These are phyloP conservation scores for Yamadazyma kitorensis DNA, from an alignment of 805 yeast genomes.

Conservation along the genomic window DNA sequence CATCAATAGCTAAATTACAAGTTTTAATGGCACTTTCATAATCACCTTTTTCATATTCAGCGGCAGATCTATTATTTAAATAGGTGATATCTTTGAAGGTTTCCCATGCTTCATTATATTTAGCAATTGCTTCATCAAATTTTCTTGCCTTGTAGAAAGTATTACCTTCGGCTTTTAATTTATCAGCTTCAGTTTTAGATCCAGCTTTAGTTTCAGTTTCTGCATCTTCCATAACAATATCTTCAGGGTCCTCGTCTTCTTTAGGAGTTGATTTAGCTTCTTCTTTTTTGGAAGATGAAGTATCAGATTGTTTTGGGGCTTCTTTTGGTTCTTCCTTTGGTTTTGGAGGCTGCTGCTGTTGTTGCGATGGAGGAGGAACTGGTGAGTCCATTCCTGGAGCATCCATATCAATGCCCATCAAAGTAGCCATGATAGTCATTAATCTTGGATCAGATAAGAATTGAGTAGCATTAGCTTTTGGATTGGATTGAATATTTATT, in stretches of 20 bases:
- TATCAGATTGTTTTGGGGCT: constrained; percentile 15
- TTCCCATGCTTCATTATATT: constrained; percentile 85
- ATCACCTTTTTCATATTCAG: constrained; percentile 94
- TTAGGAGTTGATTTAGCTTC: constrained; percentile 18
- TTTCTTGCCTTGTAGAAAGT: constrained; percentile 78
- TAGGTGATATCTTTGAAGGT: constrained; percentile 81
- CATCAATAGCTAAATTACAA: constrained; percentile 78
- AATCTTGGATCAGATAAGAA: constrained; percentile 79
- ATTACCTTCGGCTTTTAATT: constrained; percentile 82
- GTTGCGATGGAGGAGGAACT: constrained; percentile 15
- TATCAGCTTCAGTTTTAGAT: constrained; percentile 56
- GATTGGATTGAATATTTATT: constrained; percentile 60
- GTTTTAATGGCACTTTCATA: constrained; percentile 81
- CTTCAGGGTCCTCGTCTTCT: constrained; percentile 14
- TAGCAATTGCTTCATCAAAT: constrained; percentile 89
- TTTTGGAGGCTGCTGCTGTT: constrained; percentile 7
- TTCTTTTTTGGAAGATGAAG: constrained; percentile 6
- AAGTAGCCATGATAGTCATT: constrained; percentile 82
- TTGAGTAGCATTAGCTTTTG: constrained; percentile 67
- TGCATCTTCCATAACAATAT: constrained; percentile 39
- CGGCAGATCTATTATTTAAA: constrained; percentile 95
- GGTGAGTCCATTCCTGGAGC: constrained; percentile 27
- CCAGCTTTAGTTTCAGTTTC: constrained; percentile 23
- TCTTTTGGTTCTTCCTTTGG: constrained; percentile 16
- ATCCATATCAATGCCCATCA: constrained; percentile 78